Conservation (phyloP, 345 rosid genomes). For the Schrenkiella parvula region DNA sequence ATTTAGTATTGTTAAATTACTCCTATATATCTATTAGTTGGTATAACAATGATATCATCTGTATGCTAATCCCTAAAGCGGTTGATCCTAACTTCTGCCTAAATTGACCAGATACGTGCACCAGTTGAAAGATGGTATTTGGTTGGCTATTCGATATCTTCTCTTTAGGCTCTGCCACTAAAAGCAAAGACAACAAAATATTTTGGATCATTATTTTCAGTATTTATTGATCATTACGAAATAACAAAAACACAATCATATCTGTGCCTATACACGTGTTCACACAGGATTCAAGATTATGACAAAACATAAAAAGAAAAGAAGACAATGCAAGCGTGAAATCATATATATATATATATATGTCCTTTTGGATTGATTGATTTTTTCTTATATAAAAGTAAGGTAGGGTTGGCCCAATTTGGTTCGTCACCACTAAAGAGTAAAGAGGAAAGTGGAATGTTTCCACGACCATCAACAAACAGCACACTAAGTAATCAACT, state of each 20-base stretch:
- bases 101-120: conserved; percentile 7
- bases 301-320: not conserved
- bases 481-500: not conserved
- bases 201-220: not conserved
- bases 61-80: not conserved
- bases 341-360: not conserved
- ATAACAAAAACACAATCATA: not conserved
- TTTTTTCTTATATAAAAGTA: not conserved
- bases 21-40: not conserved
- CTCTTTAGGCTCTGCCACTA: conserved; percentile 13
- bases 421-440: conserved; percentile 10
- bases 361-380: not conserved
- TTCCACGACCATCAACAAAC: conserved; percentile 13
- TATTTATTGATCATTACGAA: not conserved
- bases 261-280: conserved; percentile 3
- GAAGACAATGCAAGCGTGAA: not conserved
- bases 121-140: conserved; percentile 7
- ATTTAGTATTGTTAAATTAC: not conserved
- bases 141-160: not conserved
- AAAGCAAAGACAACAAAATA: conserved; percentile 14
- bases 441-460: conserved; percentile 20
- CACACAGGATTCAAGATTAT: not conserved
- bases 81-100: conserved; percentile 4
- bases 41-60: no score
- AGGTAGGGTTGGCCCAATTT: not conserved